A percentile compares a stretch with the other conserved stretches of the same genome.
Evolutionary conservation across 2,329 filamentous ascomycete species (phyloP).

Genomic region (Bipolaris victoriae): DNA sequence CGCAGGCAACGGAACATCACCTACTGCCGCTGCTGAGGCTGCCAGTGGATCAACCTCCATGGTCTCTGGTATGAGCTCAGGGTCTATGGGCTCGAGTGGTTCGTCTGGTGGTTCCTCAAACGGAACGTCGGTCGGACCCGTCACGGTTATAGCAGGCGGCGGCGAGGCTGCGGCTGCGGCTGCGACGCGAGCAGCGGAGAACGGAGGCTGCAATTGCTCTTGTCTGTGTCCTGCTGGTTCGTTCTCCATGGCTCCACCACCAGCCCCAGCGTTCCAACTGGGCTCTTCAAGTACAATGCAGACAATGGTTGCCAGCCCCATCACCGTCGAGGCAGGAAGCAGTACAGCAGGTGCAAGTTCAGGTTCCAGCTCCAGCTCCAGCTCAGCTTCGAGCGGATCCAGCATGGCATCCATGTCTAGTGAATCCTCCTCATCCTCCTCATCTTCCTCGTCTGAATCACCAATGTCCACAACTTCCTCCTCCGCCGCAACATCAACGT

Average conservation of each 20-base stretch:
- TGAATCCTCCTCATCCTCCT: conserved; percentile 6
- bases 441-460: background rate
- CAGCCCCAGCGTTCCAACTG: conserved; percentile 38
- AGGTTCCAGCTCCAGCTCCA: background rate
- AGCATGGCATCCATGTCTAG: too few relatives aligned
- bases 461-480: background rate
- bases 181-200: conserved; percentile 19
- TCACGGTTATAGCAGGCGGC: conserved; percentile 34
- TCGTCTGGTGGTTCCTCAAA: conserved; percentile 21
- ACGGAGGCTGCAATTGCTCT: conserved; percentile 36
- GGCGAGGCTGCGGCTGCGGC: conserved; percentile 13
- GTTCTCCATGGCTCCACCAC: conserved; percentile 40
- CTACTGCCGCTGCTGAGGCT: conserved; percentile 24
- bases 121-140: conserved; percentile 16
- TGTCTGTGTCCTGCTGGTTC: conserved; percentile 39
- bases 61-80: conserved; percentile 11
- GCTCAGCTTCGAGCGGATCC: background rate
- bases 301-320: conserved; percentile 29
- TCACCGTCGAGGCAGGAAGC: conserved; percentile 33
- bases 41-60: conserved; percentile 3
- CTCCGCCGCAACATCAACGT: background rate
- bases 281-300: conserved; percentile 29
- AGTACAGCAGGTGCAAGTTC: conserved; percentile 11
- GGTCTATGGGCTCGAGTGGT: conserved; percentile 22
- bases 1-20: conserved; percentile 19